Percentiles rank a stretch among this genome's conserved stretches.
Conservation (phyloP, 805 yeast species). For the Monosporozyma solicola region DNA sequence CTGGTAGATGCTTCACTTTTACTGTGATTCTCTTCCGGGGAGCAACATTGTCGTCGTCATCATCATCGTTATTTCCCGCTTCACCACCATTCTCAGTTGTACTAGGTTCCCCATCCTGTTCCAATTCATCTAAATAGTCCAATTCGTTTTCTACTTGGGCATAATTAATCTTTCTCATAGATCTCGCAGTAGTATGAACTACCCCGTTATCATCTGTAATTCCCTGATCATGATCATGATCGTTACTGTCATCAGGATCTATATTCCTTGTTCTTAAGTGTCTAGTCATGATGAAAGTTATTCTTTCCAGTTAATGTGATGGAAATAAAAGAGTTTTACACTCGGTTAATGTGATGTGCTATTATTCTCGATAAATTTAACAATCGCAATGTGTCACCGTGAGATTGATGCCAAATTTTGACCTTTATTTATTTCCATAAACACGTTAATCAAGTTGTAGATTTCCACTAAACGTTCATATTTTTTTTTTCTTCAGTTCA, state of each 20-base stretch:
- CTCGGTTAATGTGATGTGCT: background rate
- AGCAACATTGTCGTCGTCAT: conserved; percentile 13
- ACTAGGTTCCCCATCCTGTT: conserved; percentile 4
- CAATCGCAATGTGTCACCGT: background rate
- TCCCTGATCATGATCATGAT: conserved; percentile 5
- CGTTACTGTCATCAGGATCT: conserved; percentile 6
- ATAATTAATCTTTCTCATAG: conserved; percentile 30
- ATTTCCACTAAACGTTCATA: background rate
- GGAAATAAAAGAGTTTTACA: background rate
- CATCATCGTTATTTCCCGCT: conserved; percentile 6
- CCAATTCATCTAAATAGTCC: conserved; percentile 21
- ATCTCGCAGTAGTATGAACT: conserved; percentile 26
- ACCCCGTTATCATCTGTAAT: conserved; percentile 22
- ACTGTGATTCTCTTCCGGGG: conserved; percentile 3
- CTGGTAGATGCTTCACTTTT: conserved; percentile 2
- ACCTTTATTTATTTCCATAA: background rate
- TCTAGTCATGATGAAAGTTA: conserved; percentile 7
- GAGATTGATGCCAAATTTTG: background rate
- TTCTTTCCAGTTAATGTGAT: background rate
- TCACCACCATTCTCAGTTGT: conserved; percentile 5
- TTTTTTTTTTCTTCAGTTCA: background rate
- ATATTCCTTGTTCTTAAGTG: conserved; percentile 10
- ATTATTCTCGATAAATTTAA: no score
- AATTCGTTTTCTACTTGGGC: conserved; percentile 30
- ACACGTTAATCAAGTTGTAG: background rate